These are phyloP conservation scores for Aspergillus saccharolyticus DNA, from an alignment of 495 filamentous ascomycete species.

Conservation along the genomic window DNA sequence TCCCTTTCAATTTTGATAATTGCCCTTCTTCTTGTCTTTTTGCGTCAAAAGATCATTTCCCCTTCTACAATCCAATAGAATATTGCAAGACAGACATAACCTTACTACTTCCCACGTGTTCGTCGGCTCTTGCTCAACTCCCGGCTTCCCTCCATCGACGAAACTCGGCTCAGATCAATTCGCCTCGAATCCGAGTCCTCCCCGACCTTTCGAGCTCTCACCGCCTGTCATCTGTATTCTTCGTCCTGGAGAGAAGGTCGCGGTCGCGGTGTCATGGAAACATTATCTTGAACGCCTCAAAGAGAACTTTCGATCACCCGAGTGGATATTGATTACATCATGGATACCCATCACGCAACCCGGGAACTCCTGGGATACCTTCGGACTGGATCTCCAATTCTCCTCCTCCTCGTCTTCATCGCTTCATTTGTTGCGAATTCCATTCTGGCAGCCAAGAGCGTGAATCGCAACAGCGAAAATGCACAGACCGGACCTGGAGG, in stretches of 20 bases:
- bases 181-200: constrained; percentile 1
- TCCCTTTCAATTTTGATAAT: constrained; percentile 1
- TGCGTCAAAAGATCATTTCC: background rate
- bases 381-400: constrained; percentile 61
- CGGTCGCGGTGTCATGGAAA: constrained; percentile 40
- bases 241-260: constrained; percentile 7
- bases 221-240: constrained; percentile 2
- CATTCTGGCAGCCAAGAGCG: constrained; percentile 48
- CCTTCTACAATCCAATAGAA: constrained; percentile 8
- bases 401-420: constrained; percentile 65
- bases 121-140: constrained; percentile 13
- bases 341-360: constrained; percentile 35
- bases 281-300: constrained; percentile 24
- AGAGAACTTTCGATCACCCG: constrained; percentile 19
- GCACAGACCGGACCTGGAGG: constrained; percentile 64
- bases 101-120: constrained; percentile 12
- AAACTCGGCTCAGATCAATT: constrained; percentile 4
- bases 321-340: constrained; percentile 29
- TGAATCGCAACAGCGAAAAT: constrained; percentile 29
- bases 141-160: constrained; percentile 10
- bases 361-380: constrained; percentile 44
- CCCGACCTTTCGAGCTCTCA: background rate
- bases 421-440: constrained; percentile 58
- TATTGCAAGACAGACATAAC: background rate
- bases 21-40: constrained; percentile 2